phyloP scores from a whole-genome alignment of 139 green algal genomes.

The Astrephomene gubernaculifera region DNA sequence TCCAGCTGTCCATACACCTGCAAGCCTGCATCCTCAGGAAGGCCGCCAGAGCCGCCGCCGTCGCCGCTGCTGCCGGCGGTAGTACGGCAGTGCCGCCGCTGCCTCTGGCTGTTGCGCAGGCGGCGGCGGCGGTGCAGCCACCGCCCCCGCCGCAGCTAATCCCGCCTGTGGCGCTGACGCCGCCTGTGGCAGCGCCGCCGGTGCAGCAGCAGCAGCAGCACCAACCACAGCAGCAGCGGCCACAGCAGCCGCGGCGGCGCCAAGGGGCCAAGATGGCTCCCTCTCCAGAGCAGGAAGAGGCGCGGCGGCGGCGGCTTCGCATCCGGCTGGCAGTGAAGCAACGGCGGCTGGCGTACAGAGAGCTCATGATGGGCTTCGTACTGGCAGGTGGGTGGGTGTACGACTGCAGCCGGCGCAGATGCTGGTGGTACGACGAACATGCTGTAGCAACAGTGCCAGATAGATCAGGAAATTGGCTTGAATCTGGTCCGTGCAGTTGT shows the following conservation, averaged over 20 bases:
- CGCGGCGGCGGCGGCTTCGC: slow-evolving; percentile 21
- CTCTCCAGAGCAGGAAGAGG: slow-evolving; percentile 20
- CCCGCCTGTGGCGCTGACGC: neutral
- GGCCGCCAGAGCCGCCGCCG: neutral
- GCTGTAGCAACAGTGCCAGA: too few relatives aligned
- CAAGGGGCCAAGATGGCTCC: neutral
- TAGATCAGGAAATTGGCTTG: too few relatives aligned
- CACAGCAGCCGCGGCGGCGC: neutral
- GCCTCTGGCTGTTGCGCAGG: neutral
- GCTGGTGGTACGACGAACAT: too few relatives aligned
- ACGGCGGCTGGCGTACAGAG: slow-evolving; percentile 22
- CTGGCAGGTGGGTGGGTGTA: slow-evolving; percentile 15
- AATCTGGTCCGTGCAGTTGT: too few relatives aligned
- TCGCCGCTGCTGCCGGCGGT: neutral
- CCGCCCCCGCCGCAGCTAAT: neutral
- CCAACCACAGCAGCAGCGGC: neutral
- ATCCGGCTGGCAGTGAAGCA: slow-evolving; percentile 25
- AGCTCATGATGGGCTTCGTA: slow-evolving; percentile 20
- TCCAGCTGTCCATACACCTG: slow-evolving; percentile 23
- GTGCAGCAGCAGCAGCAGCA: slow-evolving; percentile 1
- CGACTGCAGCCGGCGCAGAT: too few relatives aligned
- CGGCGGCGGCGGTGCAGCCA: neutral
- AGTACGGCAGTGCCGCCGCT: neutral
- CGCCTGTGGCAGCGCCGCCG: neutral
- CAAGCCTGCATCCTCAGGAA: slow-evolving; percentile 1